phyloP scores from a whole-genome alignment of 345 rosid genomes.

The Linum tenue region DNA sequence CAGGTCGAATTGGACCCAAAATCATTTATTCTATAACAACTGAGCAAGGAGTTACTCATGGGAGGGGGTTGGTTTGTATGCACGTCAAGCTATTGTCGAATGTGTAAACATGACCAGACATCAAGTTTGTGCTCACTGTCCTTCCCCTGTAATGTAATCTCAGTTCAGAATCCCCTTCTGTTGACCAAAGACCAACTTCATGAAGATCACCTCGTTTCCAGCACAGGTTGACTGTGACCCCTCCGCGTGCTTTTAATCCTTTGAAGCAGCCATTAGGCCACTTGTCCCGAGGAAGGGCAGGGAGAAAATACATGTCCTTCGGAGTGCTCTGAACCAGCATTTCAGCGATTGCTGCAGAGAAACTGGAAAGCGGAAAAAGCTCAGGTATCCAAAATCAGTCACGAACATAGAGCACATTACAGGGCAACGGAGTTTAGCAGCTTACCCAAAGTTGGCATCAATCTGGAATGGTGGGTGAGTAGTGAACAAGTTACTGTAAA shows the following conservation, averaged over 20 bases:
- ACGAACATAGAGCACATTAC: neutral
- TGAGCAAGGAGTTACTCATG: neutral
- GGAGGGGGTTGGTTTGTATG: conserved; percentile 18
- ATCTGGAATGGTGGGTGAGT: conserved; percentile 94
- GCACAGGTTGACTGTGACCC: conserved; percentile 48
- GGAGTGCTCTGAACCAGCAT: conserved; percentile 81
- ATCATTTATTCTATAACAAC: neutral
- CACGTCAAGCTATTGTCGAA: conserved; percentile 46
- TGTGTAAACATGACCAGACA: conserved; percentile 39
- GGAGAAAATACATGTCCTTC: conserved; percentile 64
- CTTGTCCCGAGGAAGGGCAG: conserved; percentile 69
- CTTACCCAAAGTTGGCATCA: conserved; percentile 98
- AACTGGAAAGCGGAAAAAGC: conserved; percentile 22
- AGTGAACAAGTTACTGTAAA: conserved; percentile 79
- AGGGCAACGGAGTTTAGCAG: conserved; percentile 15
- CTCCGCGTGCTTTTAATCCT: conserved; percentile 78
- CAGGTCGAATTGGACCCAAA: too few species aligned
- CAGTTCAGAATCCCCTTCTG: conserved; percentile 24
- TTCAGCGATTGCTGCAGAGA: conserved; percentile 68
- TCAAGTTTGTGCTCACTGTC: conserved; percentile 26
- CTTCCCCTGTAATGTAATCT: conserved; percentile 49
- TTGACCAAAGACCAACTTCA: conserved; percentile 47
- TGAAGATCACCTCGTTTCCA: conserved; percentile 74
- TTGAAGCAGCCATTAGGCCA: conserved; percentile 68
- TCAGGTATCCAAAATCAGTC: neutral